Percentiles rank a stretch among this genome's conserved stretches.
Evolutionary conservation across 768 basidiomycete genomes (phyloP).

Genomic region (Hypsizygus marmoreus): DNA sequence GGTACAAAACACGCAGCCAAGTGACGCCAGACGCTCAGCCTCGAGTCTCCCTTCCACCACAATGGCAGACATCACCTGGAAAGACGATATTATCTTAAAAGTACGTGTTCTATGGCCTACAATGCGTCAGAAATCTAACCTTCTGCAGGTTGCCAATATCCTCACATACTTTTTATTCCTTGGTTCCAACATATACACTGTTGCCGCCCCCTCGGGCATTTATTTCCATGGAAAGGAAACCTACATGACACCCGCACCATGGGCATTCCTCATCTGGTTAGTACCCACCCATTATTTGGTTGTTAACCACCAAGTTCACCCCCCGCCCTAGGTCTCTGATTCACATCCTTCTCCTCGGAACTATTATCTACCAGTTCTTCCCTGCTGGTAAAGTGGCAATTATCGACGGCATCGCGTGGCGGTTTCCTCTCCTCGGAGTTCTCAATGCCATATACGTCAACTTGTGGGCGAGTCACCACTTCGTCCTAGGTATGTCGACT

Average conservation of each 20-base stretch:
- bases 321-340: conserved; percentile 68
- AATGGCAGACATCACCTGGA: conserved; percentile 68
- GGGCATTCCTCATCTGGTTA: conserved; percentile 90
- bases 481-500: conserved; percentile 61
- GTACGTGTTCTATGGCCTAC: conserved; percentile 31
- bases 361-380: conserved; percentile 89
- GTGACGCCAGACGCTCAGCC: too few relatives aligned
- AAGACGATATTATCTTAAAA: conserved; percentile 82
- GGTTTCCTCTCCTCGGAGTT: conserved; percentile 84
- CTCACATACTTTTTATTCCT: conserved; percentile 83
- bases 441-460: conserved; percentile 90
- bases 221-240: conserved; percentile 82
- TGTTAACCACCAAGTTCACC: conserved; percentile 11
- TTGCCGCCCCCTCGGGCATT: conserved; percentile 71
- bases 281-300: conserved; percentile 14
- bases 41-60: conserved; percentile 26
- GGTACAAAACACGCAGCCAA: too few relatives aligned
- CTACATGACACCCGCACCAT: conserved; percentile 92
- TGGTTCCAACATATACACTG: conserved; percentile 88
- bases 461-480: conserved; percentile 79
- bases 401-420: conserved; percentile 88
- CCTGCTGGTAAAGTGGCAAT: conserved; percentile 73
- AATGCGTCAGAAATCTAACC: too few relatives aligned
- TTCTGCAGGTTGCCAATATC: conserved; percentile 80
- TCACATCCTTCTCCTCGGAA: conserved; percentile 89